phyloP scores from a whole-genome alignment of 2,329 filamentous ascomycete genomes.

The Rhinocladiella similis region DNA sequence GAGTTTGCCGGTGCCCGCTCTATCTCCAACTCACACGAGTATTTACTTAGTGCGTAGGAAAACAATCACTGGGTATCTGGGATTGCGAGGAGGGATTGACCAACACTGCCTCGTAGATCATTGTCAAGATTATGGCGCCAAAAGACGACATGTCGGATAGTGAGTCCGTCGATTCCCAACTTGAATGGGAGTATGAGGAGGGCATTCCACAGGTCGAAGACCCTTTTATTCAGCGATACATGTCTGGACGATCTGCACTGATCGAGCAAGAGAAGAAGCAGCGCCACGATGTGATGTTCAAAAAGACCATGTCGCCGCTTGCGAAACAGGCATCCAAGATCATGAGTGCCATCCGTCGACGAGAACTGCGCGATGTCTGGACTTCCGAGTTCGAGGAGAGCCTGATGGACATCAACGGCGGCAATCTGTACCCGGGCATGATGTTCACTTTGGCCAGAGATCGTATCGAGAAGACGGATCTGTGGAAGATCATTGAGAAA shows the following conservation, averaged over 20 bases:
- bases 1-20: neutral
- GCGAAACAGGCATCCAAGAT: conserved; percentile 76
- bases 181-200: conserved; percentile 40
- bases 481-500: conserved; percentile 79
- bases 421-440: conserved; percentile 80
- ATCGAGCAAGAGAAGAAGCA: conserved; percentile 79
- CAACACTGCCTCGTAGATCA: too few relatives aligned
- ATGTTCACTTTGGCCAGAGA: conserved; percentile 86
- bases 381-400: conserved; percentile 70
- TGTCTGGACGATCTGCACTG: conserved; percentile 72
- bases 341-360: conserved; percentile 73
- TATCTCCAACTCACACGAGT: neutral
- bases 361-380: conserved; percentile 77
- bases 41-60: neutral
- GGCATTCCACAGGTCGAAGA: conserved; percentile 57
- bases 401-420: conserved; percentile 61
- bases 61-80: neutral
- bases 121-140: too few relatives aligned
- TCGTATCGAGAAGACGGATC: conserved; percentile 78
- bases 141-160: conserved; percentile 19
- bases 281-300: conserved; percentile 75
- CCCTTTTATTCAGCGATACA: conserved; percentile 79
- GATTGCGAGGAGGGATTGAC: too few relatives aligned
- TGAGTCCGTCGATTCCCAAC: conserved; percentile 25
- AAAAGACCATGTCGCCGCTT: conserved; percentile 73